These are phyloP conservation scores for Phaeophleospora eucalypticola DNA, from an alignment of 2,329 filamentous ascomycete species.

Conservation along the genomic window DNA sequence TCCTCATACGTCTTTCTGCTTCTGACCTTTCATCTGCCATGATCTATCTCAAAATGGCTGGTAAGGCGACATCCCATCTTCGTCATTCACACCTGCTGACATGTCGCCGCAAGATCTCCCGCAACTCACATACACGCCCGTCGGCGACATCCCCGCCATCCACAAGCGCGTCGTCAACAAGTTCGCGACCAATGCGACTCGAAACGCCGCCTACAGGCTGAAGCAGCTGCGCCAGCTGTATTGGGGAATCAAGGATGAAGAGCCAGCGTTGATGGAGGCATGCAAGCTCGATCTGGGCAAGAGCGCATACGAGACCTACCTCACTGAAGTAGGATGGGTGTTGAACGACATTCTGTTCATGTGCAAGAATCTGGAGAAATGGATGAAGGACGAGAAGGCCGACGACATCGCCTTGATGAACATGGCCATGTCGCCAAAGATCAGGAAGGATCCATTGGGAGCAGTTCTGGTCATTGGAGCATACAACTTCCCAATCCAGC, in stretches of 20 bases:
- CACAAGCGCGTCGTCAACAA: slow-evolving; percentile 60
- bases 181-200: slow-evolving; percentile 78
- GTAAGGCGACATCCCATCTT: neutral
- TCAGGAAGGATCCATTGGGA: slow-evolving; percentile 85
- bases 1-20: too few relatives aligned
- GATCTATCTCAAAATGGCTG: slow-evolving; percentile 8
- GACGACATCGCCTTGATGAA: slow-evolving; percentile 65
- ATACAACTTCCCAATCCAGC: slow-evolving; percentile 89
- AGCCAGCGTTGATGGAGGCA: slow-evolving; percentile 68
- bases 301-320: slow-evolving; percentile 65
- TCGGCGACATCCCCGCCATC: slow-evolving; percentile 62
- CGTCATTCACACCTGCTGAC: neutral
- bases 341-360: slow-evolving; percentile 77
- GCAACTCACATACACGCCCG: slow-evolving; percentile 49
- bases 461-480: slow-evolving; percentile 77
- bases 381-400: slow-evolving; percentile 76
- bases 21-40: too few relatives aligned
- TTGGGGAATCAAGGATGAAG: slow-evolving; percentile 81
- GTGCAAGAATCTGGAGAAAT: slow-evolving; percentile 72
- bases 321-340: slow-evolving; percentile 73
- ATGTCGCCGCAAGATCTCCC: slow-evolving; percentile 1
- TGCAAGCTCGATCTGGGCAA: slow-evolving; percentile 76
- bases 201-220: slow-evolving; percentile 74
- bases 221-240: slow-evolving; percentile 89
- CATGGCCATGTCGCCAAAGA: slow-evolving; percentile 65